Conservation (phyloP, 495 filamentous ascomycete genomes). For the Neurospora africana region DNA sequence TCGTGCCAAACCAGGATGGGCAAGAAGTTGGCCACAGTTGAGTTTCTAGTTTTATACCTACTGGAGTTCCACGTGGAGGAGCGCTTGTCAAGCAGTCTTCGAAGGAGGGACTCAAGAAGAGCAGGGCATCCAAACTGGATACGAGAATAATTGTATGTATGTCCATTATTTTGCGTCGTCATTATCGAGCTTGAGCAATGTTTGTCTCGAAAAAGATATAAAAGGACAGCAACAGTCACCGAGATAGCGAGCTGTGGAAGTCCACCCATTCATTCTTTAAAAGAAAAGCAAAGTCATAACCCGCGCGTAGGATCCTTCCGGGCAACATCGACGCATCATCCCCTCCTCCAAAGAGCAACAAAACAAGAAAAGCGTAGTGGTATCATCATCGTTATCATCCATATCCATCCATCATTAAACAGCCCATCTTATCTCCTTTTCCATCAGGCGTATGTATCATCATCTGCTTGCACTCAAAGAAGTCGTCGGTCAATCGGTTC, state of each 20-base stretch:
- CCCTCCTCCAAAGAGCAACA: neutral
- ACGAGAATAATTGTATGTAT: neutral
- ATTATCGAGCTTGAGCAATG: neutral
- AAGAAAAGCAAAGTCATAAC: neutral
- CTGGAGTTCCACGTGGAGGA: neutral
- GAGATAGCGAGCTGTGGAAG: neutral
- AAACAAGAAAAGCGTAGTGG: neutral
- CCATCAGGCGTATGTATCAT: neutral
- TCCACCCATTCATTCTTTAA: neutral
- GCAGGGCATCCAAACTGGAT: neutral
- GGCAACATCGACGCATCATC: neutral
- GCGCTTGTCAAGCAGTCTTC: neutral
- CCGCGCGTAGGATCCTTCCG: neutral
- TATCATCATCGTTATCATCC: neutral
- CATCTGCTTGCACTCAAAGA: neutral
- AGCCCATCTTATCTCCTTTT: neutral
- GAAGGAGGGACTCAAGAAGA: neutral
- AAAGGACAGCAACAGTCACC: neutral
- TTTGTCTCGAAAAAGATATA: neutral
- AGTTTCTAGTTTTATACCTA: neutral
- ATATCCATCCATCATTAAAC: neutral
- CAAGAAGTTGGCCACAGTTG: neutral
- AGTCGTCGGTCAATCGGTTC: neutral
- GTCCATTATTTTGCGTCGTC: neutral
- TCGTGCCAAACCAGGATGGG: neutral